These are phyloP conservation scores for Rhodamnia argentea DNA, from an alignment of 345 rosid genomes.

Conservation along the genomic window DNA sequence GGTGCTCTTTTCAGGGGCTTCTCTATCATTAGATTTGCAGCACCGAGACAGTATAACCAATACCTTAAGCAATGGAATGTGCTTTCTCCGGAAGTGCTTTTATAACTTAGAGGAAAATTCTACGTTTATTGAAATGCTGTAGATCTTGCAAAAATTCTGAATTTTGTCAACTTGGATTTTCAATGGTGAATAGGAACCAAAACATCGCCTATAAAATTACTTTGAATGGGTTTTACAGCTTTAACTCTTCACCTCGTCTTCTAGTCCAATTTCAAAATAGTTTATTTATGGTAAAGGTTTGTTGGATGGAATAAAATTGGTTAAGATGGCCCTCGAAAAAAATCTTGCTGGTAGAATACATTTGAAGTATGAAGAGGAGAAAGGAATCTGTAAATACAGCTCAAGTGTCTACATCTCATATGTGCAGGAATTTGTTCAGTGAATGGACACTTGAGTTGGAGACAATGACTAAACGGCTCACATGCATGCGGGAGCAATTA, in stretches of 20 bases:
- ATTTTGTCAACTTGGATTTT: background rate
- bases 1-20: background rate
- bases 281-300: background rate
- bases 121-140: background rate
- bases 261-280: background rate
- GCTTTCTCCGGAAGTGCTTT: background rate
- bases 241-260: background rate
- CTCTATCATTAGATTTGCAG: background rate
- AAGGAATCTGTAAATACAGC: background rate
- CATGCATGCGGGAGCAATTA: constrained; percentile 28
- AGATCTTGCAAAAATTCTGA: background rate
- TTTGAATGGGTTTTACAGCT: background rate
- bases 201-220: background rate
- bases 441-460: constrained; percentile 40
- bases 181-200: background rate
- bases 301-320: background rate
- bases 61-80: background rate
- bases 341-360: background rate
- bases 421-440: constrained; percentile 24
- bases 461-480: constrained; percentile 30
- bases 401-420: background rate
- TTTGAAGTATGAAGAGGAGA: background rate
- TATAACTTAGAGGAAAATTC: background rate
- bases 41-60: background rate
- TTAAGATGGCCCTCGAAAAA: background rate